These are phyloP conservation scores for Arthrocladium fulminans DNA, from an alignment of 2,329 filamentous ascomycete genomes.

Conservation along the genomic window DNA sequence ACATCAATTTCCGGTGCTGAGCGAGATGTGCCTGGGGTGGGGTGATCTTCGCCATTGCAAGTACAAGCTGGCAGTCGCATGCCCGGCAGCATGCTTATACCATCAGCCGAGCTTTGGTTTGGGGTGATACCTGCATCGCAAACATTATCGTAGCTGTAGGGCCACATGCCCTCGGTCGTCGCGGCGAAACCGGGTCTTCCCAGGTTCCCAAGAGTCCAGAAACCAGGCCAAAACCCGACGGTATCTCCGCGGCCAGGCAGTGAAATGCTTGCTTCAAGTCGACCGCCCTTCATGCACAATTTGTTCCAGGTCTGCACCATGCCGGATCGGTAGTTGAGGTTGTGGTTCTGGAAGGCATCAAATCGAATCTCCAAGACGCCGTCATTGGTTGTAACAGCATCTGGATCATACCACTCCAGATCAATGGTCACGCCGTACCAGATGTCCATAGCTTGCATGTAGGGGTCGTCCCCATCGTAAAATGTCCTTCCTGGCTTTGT, in stretches of 20 bases:
- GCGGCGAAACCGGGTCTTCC: conserved; percentile 60
- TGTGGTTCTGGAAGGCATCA: conserved; percentile 56
- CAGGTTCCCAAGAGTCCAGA: conserved; percentile 68
- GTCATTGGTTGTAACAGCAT: conserved; percentile 54
- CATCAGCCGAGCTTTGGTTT: conserved; percentile 61
- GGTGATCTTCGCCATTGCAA: conserved; percentile 56
- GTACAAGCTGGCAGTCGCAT: conserved; percentile 63
- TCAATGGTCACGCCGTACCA: conserved; percentile 66
- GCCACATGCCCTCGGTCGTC: conserved; percentile 65
- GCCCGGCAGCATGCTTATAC: conserved; percentile 57
- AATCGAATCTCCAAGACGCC: conserved; percentile 57
- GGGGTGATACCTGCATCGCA: conserved; percentile 64
- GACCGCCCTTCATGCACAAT: conserved; percentile 62
- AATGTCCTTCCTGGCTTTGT: conserved; percentile 59
- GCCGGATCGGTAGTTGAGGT: conserved; percentile 59
- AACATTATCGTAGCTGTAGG: conserved; percentile 60
- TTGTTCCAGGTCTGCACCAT: conserved; percentile 70
- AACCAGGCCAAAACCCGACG: conserved; percentile 65
- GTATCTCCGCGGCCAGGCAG: conserved; percentile 58
- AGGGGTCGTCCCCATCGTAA: conserved; percentile 62
- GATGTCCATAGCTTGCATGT: conserved; percentile 57
- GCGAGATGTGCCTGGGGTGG: conserved; percentile 54
- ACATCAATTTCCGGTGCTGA: conserved; percentile 65
- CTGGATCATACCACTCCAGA: conserved; percentile 64
- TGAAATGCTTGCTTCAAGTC: conserved; percentile 61